A percentile compares a stretch with the other conserved stretches of the same genome.
phyloP scores from a whole-genome alignment of 176 grass and related monocot genomes.

The Panicum miliaceum region DNA sequence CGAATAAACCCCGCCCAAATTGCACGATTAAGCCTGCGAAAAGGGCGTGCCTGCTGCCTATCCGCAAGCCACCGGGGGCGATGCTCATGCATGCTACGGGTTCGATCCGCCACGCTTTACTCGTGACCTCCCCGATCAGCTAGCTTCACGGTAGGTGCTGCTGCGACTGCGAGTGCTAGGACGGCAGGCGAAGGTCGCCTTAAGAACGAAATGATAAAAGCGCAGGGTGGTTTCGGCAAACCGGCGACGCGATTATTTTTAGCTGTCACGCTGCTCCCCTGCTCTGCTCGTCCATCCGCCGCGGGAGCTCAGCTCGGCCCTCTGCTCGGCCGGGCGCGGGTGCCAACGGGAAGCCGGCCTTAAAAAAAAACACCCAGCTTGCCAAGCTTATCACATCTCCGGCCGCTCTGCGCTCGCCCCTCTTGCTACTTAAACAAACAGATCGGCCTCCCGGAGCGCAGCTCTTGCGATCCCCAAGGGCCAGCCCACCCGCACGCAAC shows the following conservation, averaged over 20 bases:
- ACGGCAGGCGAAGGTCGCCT: neutral
- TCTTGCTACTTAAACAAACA: neutral
- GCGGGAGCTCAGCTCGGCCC: too few relatives aligned
- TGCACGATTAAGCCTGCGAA: neutral
- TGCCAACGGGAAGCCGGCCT: neutral
- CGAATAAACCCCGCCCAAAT: neutral
- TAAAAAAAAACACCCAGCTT: constrained; percentile 1
- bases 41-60: too few relatives aligned
- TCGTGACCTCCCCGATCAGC: neutral
- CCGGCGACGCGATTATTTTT: too few relatives aligned
- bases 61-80: too few relatives aligned
- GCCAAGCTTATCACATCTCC: neutral
- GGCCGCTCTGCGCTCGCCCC: too few relatives aligned
- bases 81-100: too few relatives aligned
- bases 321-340: too few relatives aligned
- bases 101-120: neutral
- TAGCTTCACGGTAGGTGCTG: neutral
- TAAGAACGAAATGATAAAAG: too few relatives aligned
- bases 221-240: neutral
- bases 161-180: neutral
- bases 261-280: neutral
- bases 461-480: constrained; percentile 29
- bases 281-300: neutral
- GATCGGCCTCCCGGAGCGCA: constrained; percentile 29
- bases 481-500: neutral